Evolutionary conservation across 78 protist genomes (phyloP).

Genomic region (Planoprotostelium fungivorum): DNA sequence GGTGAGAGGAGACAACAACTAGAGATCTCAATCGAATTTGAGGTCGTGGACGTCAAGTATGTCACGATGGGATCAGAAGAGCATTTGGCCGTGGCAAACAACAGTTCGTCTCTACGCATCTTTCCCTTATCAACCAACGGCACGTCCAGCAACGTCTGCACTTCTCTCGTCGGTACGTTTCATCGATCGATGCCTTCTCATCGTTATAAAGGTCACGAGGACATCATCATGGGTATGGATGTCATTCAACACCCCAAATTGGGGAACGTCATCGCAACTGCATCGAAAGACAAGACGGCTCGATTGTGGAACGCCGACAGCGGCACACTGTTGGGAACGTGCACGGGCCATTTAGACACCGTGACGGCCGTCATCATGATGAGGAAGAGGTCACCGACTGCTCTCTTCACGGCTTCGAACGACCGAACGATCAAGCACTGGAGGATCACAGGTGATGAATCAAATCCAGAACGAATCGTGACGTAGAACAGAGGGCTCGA

Average conservation of each 20-base stretch:
- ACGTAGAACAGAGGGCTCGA: background rate
- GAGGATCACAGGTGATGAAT: slow-evolving; percentile 8
- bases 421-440: slow-evolving; percentile 75
- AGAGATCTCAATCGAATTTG: background rate
- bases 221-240: slow-evolving; percentile 68
- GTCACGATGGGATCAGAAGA: background rate
- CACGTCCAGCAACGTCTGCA: background rate
- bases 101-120: slow-evolving; percentile 23
- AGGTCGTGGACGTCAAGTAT: slow-evolving; percentile 60
- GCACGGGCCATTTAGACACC: slow-evolving; percentile 67
- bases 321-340: slow-evolving; percentile 13
- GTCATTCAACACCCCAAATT: slow-evolving; percentile 8
- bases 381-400: background rate
- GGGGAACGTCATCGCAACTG: slow-evolving; percentile 47
- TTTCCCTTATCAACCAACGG: background rate
- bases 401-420: slow-evolving; percentile 29
- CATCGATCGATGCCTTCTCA: background rate
- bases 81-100: slow-evolving; percentile 58
- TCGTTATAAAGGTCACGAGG: slow-evolving; percentile 67
- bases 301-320: slow-evolving; percentile 57
- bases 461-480: background rate
- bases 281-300: slow-evolving; percentile 65
- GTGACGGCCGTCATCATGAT: slow-evolving; percentile 59
- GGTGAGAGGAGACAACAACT: background rate
- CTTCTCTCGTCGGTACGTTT: background rate